Conservation (phyloP, 2,329 filamentous ascomycete genomes). For the Diaporthe helianthi region DNA sequence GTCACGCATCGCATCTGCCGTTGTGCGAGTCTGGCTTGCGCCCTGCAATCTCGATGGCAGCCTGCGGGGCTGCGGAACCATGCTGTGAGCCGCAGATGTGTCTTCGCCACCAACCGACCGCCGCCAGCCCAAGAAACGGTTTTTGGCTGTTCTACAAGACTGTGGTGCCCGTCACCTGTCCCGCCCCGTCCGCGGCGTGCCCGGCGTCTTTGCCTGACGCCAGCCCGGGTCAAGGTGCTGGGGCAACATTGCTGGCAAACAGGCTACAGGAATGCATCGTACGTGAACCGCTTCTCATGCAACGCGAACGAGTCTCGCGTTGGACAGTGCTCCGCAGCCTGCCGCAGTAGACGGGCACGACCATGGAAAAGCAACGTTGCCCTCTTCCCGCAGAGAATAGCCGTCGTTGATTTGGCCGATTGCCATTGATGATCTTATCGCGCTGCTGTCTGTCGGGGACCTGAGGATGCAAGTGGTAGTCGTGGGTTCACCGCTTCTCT, state of each 20-base stretch:
- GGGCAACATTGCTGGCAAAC: neutral
- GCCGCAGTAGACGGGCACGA: neutral
- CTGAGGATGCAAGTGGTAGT: neutral
- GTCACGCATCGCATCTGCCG: slow-evolving; percentile 21
- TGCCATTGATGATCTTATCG: neutral
- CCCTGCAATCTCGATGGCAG: slow-evolving; percentile 24
- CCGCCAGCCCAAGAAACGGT: slow-evolving; percentile 27
- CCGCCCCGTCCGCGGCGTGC: slow-evolving; percentile 4
- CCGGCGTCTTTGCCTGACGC: slow-evolving; percentile 3
- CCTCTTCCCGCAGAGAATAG: neutral
- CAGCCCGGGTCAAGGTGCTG: neutral
- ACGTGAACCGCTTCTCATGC: slow-evolving; percentile 6
- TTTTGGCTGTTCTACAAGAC: slow-evolving; percentile 28
- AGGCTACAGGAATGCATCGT: neutral
- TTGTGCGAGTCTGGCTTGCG: slow-evolving; percentile 23
- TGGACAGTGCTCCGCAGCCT: neutral
- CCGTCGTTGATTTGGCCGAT: neutral
- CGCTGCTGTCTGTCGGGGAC: neutral
- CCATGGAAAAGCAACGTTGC: neutral
- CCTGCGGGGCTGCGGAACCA: slow-evolving; percentile 21
- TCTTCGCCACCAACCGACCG: slow-evolving; percentile 29
- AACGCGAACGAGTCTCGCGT: neutral
- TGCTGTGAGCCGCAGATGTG: slow-evolving; percentile 26
- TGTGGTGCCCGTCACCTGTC: neutral
- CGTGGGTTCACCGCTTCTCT: neutral